phyloP scores from a whole-genome alignment of 2,329 filamentous ascomycete species.

The Colletotrichum sp. region DNA sequence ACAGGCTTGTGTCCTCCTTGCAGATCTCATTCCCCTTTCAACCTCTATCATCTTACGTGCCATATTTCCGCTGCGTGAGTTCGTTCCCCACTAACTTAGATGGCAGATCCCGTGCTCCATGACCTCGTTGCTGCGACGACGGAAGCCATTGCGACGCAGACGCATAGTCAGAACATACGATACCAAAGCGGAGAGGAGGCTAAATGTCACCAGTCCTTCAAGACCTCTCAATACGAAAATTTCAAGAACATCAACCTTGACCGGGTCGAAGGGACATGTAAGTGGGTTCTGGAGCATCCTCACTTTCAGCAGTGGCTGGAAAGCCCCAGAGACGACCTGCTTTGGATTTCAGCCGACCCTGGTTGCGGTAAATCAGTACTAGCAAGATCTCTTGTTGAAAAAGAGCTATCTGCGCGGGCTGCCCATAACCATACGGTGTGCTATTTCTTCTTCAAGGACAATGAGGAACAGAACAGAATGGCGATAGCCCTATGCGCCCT shows the following conservation, averaged over 20 bases:
- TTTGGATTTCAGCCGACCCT: constrained; percentile 43
- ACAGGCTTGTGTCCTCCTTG: not conserved
- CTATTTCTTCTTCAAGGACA: constrained; percentile 44
- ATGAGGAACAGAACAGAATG: constrained; percentile 33
- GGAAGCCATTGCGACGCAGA: not conserved
- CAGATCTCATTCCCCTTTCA: not conserved
- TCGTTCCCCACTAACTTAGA: not conserved
- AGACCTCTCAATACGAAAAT: constrained; percentile 28
- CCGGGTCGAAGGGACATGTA: constrained; percentile 32
- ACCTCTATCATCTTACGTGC: not conserved
- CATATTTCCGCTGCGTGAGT: not conserved
- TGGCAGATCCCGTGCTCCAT: not conserved
- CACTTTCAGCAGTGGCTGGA: constrained; percentile 29
- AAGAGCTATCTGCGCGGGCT: constrained; percentile 22
- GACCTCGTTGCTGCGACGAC: not conserved
- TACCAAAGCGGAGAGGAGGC: constrained; percentile 1
- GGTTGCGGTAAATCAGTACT: constrained; percentile 45
- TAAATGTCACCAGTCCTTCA: constrained; percentile 28
- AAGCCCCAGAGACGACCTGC: constrained; percentile 26
- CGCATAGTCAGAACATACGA: not conserved
- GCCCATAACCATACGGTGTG: constrained; percentile 24
- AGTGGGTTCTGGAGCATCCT: constrained; percentile 33
- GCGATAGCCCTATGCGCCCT: constrained; percentile 34
- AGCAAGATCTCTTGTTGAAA: constrained; percentile 34
- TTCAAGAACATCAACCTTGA: constrained; percentile 34